Conservation (phyloP, 2,329 filamentous ascomycete genomes). For the Penicillium sp. region DNA sequence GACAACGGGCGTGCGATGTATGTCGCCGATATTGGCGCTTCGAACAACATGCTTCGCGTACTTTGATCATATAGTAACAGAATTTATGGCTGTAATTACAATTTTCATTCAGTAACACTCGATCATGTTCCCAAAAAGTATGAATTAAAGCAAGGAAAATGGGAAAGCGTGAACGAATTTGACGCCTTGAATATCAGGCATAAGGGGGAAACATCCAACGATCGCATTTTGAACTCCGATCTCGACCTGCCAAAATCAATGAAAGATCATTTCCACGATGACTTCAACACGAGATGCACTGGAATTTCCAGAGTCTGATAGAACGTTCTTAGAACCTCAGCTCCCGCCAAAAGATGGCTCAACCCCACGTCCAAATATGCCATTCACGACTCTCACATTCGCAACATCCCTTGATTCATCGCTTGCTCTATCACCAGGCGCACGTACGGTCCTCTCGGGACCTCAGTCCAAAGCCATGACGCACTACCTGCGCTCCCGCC, state of each 20-base stretch:
- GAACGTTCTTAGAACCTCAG: slow-evolving; percentile 47
- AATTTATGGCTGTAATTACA: too few relatives aligned
- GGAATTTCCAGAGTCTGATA: slow-evolving; percentile 40
- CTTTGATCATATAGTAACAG: neutral
- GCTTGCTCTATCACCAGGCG: slow-evolving; percentile 69
- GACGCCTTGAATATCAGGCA: slow-evolving; percentile 3
- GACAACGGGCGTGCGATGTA: slow-evolving; percentile 21
- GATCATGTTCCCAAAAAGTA: too few relatives aligned
- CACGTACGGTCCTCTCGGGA: slow-evolving; percentile 76
- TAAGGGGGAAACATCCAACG: neutral
- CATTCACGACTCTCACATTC: slow-evolving; percentile 75
- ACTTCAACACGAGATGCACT: slow-evolving; percentile 25
- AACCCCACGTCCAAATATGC: slow-evolving; percentile 27
- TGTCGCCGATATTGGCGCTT: slow-evolving; percentile 14
- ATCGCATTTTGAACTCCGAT: neutral
- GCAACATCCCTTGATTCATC: slow-evolving; percentile 81
- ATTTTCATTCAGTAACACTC: too few relatives aligned
- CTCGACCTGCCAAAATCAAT: neutral
- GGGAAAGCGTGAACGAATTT: neutral
- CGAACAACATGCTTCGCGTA: slow-evolving; percentile 9
- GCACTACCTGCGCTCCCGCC: slow-evolving; percentile 79
- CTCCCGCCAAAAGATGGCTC: slow-evolving; percentile 35
- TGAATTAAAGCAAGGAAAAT: too few relatives aligned
- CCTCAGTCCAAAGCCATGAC: slow-evolving; percentile 87
- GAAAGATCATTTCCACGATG: neutral